These are phyloP conservation scores for Fusarium duplospermum DNA, from an alignment of 2,329 filamentous ascomycete species.

Conservation along the genomic window DNA sequence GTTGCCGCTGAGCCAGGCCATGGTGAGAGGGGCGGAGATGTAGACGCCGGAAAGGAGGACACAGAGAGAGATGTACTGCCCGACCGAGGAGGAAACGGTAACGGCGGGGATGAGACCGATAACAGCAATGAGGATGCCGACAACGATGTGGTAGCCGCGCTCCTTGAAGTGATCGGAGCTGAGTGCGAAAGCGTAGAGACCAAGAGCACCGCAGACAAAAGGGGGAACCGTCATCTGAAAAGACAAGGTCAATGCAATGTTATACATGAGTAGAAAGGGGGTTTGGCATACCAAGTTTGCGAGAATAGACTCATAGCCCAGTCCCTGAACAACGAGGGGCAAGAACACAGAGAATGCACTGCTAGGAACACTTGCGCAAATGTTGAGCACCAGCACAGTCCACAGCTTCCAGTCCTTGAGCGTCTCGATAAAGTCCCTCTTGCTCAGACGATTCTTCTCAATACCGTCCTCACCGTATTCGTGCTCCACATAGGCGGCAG, in stretches of 20 bases:
- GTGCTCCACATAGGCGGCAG: conserved; percentile 39
- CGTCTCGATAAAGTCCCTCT: conserved; percentile 42
- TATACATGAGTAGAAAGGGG: background rate
- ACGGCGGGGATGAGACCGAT: conserved; percentile 42
- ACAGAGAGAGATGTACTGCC: conserved; percentile 41
- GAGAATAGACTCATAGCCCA: conserved; percentile 43
- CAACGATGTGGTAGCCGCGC: conserved; percentile 43
- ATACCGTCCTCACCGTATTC: conserved; percentile 43
- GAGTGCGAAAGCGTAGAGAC: conserved; percentile 42
- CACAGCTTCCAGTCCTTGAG: conserved; percentile 45
- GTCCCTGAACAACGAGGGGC: conserved; percentile 43
- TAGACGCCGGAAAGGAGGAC: conserved; percentile 43
- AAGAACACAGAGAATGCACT: conserved; percentile 43
- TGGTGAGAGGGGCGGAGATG: conserved; percentile 42
- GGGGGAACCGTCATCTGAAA: conserved; percentile 44
- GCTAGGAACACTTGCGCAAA: conserved; percentile 44
- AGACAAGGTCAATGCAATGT: background rate
- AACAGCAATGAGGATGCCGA: conserved; percentile 38
- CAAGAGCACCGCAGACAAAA: conserved; percentile 43
- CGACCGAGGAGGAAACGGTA: conserved; percentile 34
- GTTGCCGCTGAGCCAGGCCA: conserved; percentile 45
- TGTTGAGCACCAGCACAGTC: conserved; percentile 42
- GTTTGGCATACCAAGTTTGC: conserved; percentile 38
- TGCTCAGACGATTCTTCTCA: conserved; percentile 37
- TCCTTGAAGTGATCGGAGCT: conserved; percentile 42